phyloP scores from a whole-genome alignment of 2,329 filamentous ascomycete species.

The Cordyceps tenuipes region DNA sequence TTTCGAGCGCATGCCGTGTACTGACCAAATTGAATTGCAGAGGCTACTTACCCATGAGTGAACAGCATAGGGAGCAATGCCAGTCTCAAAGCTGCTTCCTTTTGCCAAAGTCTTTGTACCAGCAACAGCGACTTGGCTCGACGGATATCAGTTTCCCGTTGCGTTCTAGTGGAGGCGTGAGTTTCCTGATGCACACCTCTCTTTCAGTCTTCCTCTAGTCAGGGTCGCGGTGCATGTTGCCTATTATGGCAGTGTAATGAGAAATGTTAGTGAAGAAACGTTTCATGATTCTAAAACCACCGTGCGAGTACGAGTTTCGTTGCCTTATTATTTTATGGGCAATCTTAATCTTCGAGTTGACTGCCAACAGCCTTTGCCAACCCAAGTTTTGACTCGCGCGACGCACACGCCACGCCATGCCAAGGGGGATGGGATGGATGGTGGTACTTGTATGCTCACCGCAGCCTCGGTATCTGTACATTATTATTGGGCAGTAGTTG shows the following conservation, averaged over 20 bases:
- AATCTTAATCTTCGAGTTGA: background rate
- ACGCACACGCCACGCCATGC: background rate
- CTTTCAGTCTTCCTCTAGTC: background rate
- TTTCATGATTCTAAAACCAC: background rate
- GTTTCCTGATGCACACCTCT: background rate
- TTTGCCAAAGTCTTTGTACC: background rate
- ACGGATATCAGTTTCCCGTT: slow-evolving; percentile 6
- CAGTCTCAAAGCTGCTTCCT: too few relatives aligned
- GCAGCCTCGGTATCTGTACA: background rate
- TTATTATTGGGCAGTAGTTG: background rate
- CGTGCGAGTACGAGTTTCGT: background rate
- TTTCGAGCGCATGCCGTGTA: background rate
- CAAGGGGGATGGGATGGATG: background rate
- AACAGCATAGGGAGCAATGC: background rate
- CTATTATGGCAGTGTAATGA: background rate
- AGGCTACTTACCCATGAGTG: background rate
- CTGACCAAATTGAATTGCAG: background rate
- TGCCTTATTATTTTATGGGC: background rate
- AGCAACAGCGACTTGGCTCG: background rate
- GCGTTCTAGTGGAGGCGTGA: slow-evolving; percentile 7
- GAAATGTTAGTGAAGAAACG: background rate
- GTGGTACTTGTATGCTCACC: background rate
- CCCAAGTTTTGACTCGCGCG: background rate
- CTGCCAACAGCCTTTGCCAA: background rate
- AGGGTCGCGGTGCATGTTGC: background rate